Evolutionary conservation across 2,329 filamentous ascomycete species (phyloP).

Genomic region (Alternaria longipes): DNA sequence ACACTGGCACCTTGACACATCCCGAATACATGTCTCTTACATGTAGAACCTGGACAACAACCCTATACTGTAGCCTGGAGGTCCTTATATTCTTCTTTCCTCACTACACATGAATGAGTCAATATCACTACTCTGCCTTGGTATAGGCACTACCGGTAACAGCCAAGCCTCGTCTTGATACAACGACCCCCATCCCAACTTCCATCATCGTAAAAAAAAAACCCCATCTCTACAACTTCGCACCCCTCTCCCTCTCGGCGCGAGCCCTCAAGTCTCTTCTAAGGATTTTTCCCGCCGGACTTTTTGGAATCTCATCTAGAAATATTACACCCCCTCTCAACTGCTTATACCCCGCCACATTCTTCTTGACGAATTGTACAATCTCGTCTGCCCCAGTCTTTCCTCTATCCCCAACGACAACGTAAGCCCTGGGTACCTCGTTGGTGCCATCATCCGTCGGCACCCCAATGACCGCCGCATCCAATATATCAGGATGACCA

Average conservation of each 20-base stretch:
- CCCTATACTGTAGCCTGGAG: too few species aligned
- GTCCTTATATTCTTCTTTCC: rapidly evolving
- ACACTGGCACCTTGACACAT: neutral
- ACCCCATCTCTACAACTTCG: neutral
- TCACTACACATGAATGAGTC: too few species aligned
- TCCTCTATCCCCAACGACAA: constrained; percentile 49
- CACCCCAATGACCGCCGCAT: constrained; percentile 59
- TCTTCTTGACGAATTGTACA: constrained; percentile 42
- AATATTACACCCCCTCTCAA: constrained; percentile 51
- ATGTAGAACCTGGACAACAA: neutral
- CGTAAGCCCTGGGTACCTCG: constrained; percentile 55
- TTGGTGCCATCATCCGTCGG: constrained; percentile 47
- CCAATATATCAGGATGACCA: constrained; percentile 52
- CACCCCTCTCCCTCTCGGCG: constrained; percentile 41
- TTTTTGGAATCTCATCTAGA: constrained; percentile 50
- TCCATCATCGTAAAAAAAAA: too few species aligned
- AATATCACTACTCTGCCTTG: too few species aligned
- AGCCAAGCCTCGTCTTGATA: neutral
- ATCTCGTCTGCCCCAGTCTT: constrained; percentile 46
- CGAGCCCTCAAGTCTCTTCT: constrained; percentile 48
- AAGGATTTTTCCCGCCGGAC: constrained; percentile 49
- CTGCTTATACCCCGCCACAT: constrained; percentile 48
- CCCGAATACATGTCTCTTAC: neutral
- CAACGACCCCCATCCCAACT: too few species aligned
- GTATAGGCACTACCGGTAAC: neutral